Evolutionary conservation across 2,329 filamentous ascomycete genomes (phyloP), one percentile per base, ranked within the genome.

Genomic region (Pestalotiopsis sp.): DNA sequence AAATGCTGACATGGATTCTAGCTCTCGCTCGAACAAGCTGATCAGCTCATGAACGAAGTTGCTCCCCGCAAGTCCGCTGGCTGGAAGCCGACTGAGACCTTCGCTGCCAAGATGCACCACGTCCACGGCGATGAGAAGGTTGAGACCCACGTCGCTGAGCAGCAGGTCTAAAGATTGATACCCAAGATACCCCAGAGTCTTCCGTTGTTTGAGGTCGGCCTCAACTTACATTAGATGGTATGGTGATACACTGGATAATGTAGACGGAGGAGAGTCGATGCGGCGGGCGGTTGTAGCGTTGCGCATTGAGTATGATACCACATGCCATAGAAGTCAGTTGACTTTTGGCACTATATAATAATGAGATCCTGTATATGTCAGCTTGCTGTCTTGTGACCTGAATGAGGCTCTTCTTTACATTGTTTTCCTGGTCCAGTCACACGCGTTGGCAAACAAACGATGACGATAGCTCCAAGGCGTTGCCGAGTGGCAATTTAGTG

Each of bases 21-120:
- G 67, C 85, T 93, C 60, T 91, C 91, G 65, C 89, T 93, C 57
- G 91, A 94, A 78, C 89, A 93, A 79, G 90, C 93, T 71, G 91
- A 93, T 73, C 86, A 89, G 78, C 85, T 91, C 67, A 81, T 87
- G 79, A 79, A 82, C 68, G 82, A 86, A 72, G 80, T 80, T 2
- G 78, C 76, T 17, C 83, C 85, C 2, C 78, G 84, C 56, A 73
- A 72, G 44, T 79, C 77, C 5, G 73, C 71, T 67, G 70, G 62
- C 9, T 80, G 78, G 78, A 75, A 69, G 59, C 78, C 78, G 30
- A 75, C 73, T 67, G 77, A 78, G 71, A 79, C 78, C 9, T 80
- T 75, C 70, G 77, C 76, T 5, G 68, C 78, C 65, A 75, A 77
- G 70, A 75, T 76, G 71, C 68, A 75, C 69, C 74, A 75, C 68